Evolutionary conservation across 2,329 filamentous ascomycete genomes (phyloP), one percentile per base, ranked within the genome.

Genomic region (Clarireedia monteithiana): DNA sequence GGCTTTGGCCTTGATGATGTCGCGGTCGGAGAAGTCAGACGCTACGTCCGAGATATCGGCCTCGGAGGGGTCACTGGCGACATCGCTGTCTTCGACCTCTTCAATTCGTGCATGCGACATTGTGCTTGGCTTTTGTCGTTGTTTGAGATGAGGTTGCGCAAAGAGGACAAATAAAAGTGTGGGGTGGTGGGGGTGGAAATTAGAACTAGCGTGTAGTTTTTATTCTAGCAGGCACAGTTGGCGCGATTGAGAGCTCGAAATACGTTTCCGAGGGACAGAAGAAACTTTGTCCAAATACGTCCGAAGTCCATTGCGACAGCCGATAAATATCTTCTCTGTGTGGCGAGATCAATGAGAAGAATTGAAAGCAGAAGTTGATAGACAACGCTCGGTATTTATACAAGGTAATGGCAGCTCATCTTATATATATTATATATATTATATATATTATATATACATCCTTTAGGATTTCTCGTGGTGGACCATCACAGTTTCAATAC

Each of bases 31-130:
- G 60, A 77, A 77, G 59, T 82, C 74, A 44, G 75, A 72, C 48
- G 76, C 79, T 63, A 83, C 82, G 59, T 87, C 83, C 61, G 76
- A 75, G 66, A 91, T 88, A 73, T 94, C 88, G 71, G 85, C 86
- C 73, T 96, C 91, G 61, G 90, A 88, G 53, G 92, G 90, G 74
- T 97, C 92, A 14, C 64, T 67, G 48, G 67, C 84, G 63, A 79
- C 78, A 73, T 89, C 87, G 71, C 81, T 84, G 77, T 95, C 90
- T 58, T 85, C 89, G 60, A 96, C 86, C 73, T 97, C 94, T 80
- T 99, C 94, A 72, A 97, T 86, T 59, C 86, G 85, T 58, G 91
- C 84, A 76, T 94, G 85, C 46, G 89, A 88, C 90, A 95, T 94
- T 34, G 30, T 34, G 30, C 74, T 67, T 58, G 50, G 30, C 30